These are phyloP conservation scores for Acacia melanoxylon DNA, from an alignment of 306 rosid genomes.

Conservation along the genomic window DNA sequence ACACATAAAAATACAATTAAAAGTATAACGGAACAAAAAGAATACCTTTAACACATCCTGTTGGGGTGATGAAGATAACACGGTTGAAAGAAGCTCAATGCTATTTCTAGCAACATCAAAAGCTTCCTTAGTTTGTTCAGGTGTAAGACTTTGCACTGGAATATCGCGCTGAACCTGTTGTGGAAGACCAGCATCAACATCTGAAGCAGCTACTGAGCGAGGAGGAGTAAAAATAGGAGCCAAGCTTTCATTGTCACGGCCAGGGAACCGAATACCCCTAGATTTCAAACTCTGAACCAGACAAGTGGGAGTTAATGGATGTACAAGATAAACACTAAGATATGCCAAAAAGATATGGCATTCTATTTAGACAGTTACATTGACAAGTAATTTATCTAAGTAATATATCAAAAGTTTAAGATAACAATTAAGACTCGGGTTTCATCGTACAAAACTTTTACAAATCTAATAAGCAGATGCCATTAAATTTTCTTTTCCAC, in stretches of 20 bases:
- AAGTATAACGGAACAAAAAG: conserved; percentile 5
- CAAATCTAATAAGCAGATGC: background rate
- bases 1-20: background rate
- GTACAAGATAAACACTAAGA: background rate
- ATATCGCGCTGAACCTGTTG: conserved; percentile 56
- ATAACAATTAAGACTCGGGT: background rate
- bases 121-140: conserved; percentile 89
- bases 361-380: background rate
- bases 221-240: conserved; percentile 97
- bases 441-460: background rate
- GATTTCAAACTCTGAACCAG: conserved; percentile 77
- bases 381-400: background rate
- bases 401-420: background rate
- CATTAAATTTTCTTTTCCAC: background rate
- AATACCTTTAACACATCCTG: conserved; percentile 85
- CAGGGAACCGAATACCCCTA: conserved; percentile 92
- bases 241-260: conserved; percentile 94
- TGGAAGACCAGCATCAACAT: conserved; percentile 45
- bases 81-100: conserved; percentile 87
- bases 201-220: conserved; percentile 59
- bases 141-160: conserved; percentile 61
- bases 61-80: conserved; percentile 83
- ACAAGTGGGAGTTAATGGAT: conserved; percentile 25
- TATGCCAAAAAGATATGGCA: background rate
- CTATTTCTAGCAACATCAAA: conserved; percentile 94